These are phyloP conservation scores for Camellia oleifera DNA, from an alignment of 179 eudicot genomes.

Conservation along the genomic window DNA sequence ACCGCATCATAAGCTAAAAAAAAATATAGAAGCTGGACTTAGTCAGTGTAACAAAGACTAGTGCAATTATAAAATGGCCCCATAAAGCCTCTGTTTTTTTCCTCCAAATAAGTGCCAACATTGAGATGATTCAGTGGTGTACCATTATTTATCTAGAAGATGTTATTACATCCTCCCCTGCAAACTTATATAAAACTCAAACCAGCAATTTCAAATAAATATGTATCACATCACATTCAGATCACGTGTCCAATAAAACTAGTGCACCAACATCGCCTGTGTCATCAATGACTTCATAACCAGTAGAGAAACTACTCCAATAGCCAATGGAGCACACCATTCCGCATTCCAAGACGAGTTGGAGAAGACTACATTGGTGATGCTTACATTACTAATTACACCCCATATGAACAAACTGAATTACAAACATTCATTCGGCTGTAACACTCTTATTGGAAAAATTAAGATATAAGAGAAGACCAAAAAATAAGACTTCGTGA, in stretches of 20 bases:
- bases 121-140: not conserved
- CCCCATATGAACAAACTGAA: not conserved
- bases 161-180: not conserved
- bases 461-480: not conserved
- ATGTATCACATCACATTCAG: not conserved
- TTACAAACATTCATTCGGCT: not conserved
- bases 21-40: not conserved
- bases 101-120: not conserved
- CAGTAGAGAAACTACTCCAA: not conserved
- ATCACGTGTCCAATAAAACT: not conserved
- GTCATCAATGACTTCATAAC: not conserved
- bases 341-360: not conserved
- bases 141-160: not conserved
- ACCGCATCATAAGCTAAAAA: constrained; percentile 7
- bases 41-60: not conserved
- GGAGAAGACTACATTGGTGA: not conserved
- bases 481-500: not conserved
- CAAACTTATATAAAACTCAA: not conserved
- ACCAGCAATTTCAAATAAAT: not conserved
- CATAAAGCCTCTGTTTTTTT: not conserved
- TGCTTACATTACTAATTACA: not conserved
- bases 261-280: not conserved
- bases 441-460: not conserved
- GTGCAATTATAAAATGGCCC: not conserved
- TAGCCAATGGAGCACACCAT: not conserved